A percentile compares a stretch with the other conserved stretches of the same genome.
Evolutionary conservation across 495 filamentous ascomycete species (phyloP).

Genomic region (Penicillium canescens): DNA sequence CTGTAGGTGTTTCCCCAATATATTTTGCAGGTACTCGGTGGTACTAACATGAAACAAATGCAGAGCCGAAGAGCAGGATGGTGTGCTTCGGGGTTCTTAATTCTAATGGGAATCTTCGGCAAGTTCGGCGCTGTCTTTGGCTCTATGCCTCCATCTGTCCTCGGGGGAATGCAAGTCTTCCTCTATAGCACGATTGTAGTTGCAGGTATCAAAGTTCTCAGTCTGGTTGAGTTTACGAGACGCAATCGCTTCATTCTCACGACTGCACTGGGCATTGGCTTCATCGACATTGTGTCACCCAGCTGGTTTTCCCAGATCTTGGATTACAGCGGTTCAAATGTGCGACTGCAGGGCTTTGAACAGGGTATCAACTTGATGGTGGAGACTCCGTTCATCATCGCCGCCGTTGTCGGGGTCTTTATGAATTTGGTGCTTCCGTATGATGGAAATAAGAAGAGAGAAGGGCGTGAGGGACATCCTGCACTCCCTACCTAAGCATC

Average conservation of each 20-base stretch:
- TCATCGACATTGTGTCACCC: conserved; percentile 75
- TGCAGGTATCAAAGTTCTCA: conserved; percentile 76
- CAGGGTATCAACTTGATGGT: conserved; percentile 76
- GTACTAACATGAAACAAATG: neutral
- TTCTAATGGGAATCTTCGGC: conserved; percentile 81
- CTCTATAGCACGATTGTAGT: conserved; percentile 78
- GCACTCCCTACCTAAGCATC: conserved; percentile 7
- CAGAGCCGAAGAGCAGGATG: conserved; percentile 47
- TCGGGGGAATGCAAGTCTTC: conserved; percentile 89
- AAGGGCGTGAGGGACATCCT: conserved; percentile 1
- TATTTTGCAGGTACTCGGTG: too few relatives aligned
- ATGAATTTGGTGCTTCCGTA: conserved; percentile 62
- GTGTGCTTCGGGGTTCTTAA: conserved; percentile 58
- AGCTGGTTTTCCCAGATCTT: conserved; percentile 70
- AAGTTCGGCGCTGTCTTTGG: conserved; percentile 83
- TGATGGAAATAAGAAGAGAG: conserved; percentile 7
- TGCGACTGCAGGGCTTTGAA: conserved; percentile 67
- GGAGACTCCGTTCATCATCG: conserved; percentile 63
- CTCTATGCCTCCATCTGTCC: conserved; percentile 73
- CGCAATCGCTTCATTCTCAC: conserved; percentile 84
- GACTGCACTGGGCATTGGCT: conserved; percentile 67
- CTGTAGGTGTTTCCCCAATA: conserved; percentile 48
- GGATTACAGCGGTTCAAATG: conserved; percentile 63
- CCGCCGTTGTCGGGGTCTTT: conserved; percentile 64
- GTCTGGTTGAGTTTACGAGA: conserved; percentile 70